Base-by-base conservation (phyloP, 345 rosid genomes). In the Cardamine chenopodiifolia region DNA sequence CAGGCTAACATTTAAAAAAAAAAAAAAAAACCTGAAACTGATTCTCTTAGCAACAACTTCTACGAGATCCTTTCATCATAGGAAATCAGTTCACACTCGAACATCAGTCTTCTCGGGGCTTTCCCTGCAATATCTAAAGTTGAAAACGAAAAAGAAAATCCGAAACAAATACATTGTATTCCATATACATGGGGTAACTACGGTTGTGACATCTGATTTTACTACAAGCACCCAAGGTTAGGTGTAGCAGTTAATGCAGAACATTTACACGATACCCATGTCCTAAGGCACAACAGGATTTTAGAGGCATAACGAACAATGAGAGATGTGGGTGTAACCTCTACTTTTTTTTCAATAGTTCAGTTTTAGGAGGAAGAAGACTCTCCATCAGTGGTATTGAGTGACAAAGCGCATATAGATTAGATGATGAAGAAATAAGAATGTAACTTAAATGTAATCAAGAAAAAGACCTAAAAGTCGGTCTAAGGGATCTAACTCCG, bases 401-500 rank as follows among this genome's bases (percentile, higher is more conserved):
- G 67, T 48, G 67, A 47, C 66, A 34, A 77, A 71, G 72, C 4
- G 40, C 55, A 71, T 11, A 58, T 66, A 60, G 77, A 66, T 78
- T 66, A 60, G 77, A 66, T 78, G 77, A 66, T 49, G 64, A 29
- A 65, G 73, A 65, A 40, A 42, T 35, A 72, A 72, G 69, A 72
- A 72, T 58, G n/a, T 42, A 78, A 78, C 73, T 72, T 72, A 70
- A 53, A 40, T 31, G 40, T 49, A 58, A 68, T 65, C 68, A 71
- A 71, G 81, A 39, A 81, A 50, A 73, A 74, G 77, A 77, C 78
- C 80, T 68, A 54, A 65, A 79, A 65, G 53, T 84, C 55, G 50
- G 73, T 82, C 79, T 74, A 81, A 61, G 35, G 50, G 56, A 69
- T 78, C 82, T 81, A 95, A 79, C 85, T 86, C 85, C 88, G 84